These are phyloP conservation scores for Powellomyces hirtus DNA, from an alignment of 192 early-diverging fungal genomes.

Conservation along the genomic window DNA sequence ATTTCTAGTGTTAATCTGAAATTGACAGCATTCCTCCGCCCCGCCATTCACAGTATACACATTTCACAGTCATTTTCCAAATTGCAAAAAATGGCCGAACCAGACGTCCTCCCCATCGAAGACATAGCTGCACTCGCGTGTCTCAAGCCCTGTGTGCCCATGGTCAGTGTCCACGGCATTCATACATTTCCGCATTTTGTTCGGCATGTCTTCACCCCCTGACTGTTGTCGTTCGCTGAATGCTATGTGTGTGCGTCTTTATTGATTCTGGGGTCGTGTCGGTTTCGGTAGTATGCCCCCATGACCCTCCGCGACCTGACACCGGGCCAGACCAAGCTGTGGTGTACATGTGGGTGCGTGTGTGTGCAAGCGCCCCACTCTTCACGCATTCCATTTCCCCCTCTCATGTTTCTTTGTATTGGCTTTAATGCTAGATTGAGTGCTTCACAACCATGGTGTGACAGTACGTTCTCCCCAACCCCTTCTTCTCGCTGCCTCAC, in stretches of 20 bases:
- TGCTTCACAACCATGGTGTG: conserved; percentile 22
- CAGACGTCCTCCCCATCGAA: background rate
- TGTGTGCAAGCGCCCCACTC: background rate
- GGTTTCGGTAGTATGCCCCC: conserved; percentile 20
- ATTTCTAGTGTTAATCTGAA: too few relatives aligned
- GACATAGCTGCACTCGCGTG: conserved; percentile 1
- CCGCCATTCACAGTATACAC: too few relatives aligned
- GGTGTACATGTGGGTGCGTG: conserved; percentile 25
- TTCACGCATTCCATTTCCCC: background rate
- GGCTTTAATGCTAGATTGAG: conserved; percentile 8
- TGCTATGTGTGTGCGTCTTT: background rate
- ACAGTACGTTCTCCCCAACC: conserved; percentile 3
- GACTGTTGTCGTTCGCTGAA: background rate
- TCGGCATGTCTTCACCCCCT: background rate
- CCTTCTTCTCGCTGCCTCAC: background rate
- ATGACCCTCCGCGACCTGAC: conserved; percentile 4
- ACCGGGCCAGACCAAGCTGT: conserved; percentile 11
- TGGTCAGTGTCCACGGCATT: conserved; percentile 4
- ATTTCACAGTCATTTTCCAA: too few relatives aligned
- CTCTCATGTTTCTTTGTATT: background rate
- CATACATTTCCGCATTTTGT: background rate
- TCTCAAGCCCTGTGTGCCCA: conserved; percentile 19
- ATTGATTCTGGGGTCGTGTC: background rate
- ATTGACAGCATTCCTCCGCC: too few relatives aligned
- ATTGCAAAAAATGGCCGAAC: background rate